Conservation (phyloP, 139 green algal species). For the Chlorella sp. region DNA sequence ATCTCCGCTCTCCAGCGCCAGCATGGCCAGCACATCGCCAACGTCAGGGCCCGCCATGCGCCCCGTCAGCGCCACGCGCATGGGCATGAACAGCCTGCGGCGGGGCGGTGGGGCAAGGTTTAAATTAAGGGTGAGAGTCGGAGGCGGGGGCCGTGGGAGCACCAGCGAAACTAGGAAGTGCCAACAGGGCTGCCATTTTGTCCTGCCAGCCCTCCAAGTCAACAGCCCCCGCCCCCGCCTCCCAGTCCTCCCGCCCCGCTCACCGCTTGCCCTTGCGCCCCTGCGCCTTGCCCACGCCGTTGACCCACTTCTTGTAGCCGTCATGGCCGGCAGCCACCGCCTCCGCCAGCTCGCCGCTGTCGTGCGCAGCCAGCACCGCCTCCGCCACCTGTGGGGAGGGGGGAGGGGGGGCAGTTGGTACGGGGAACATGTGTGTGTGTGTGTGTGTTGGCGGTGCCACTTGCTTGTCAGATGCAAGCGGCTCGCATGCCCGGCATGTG, state of each 20-base stretch:
- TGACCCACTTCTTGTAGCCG: slow-evolving; percentile 90
- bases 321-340: slow-evolving; percentile 71
- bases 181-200: too few species aligned
- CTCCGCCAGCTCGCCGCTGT: slow-evolving; percentile 79
- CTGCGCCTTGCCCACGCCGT: slow-evolving; percentile 92
- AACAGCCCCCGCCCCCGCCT: too few species aligned
- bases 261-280: slow-evolving; percentile 95
- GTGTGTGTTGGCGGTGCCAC: too few species aligned
- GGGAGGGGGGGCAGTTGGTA: neutral
- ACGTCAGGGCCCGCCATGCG: slow-evolving; percentile 87
- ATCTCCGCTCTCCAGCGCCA: slow-evolving; percentile 71
- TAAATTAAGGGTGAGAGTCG: too few species aligned
- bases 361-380: slow-evolving; percentile 77
- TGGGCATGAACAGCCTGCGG: slow-evolving; percentile 92
- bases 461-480: too few species aligned
- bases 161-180: too few species aligned
- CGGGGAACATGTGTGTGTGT: neutral
- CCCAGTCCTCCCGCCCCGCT: too few species aligned
- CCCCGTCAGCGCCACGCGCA: slow-evolving; percentile 93
- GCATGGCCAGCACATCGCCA: slow-evolving; percentile 77
- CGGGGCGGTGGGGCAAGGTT: too few species aligned
- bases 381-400: slow-evolving; percentile 64
- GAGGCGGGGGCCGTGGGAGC: too few species aligned
- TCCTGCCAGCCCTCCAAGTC: too few species aligned
- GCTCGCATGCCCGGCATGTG: too few species aligned